Conservation (phyloP, 2,329 filamentous ascomycete species). For the Lasiodiplodia gonubiensis region DNA sequence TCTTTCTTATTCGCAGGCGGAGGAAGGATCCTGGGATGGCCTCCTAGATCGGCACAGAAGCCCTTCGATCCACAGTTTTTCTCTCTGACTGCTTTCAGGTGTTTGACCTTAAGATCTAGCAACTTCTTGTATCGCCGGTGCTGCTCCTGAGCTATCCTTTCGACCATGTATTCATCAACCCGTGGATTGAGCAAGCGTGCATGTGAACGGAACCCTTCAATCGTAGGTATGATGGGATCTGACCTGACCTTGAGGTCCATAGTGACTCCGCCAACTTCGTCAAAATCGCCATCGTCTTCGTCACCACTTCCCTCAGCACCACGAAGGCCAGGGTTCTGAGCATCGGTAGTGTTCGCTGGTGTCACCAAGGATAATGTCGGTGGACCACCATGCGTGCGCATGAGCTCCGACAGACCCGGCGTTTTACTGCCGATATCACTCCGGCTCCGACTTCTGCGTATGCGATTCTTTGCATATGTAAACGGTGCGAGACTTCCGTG, state of each 20-base stretch:
- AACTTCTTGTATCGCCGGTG: conserved; percentile 78
- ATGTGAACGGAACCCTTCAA: conserved; percentile 78
- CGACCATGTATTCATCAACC: conserved; percentile 71
- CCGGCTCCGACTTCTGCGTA: conserved; percentile 61
- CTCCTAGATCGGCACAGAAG: conserved; percentile 71
- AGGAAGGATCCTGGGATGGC: conserved; percentile 67
- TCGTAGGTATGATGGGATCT: conserved; percentile 72
- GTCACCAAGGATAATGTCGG: conserved; percentile 62
- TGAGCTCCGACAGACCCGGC: conserved; percentile 58
- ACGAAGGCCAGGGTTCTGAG: conserved; percentile 33
- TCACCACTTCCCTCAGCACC: conserved; percentile 35
- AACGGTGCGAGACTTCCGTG: conserved; percentile 41
- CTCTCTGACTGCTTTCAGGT: conserved; percentile 65
- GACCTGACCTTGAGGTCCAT: conserved; percentile 67
- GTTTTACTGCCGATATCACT: conserved; percentile 60
- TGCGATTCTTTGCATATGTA: conserved; percentile 47
- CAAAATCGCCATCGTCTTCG: conserved; percentile 46
- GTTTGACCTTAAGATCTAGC: conserved; percentile 71
- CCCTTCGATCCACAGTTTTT: conserved; percentile 64
- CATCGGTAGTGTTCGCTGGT: conserved; percentile 47
- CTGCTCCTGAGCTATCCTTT: conserved; percentile 84
- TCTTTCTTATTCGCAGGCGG: conserved; percentile 61
- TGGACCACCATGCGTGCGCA: conserved; percentile 63
- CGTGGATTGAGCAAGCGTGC: conserved; percentile 76
- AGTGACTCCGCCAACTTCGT: conserved; percentile 56